Evolutionary conservation across 78 protist species (phyloP).

Genomic region (slime mould (Dictyostelium discoideum)): DNA sequence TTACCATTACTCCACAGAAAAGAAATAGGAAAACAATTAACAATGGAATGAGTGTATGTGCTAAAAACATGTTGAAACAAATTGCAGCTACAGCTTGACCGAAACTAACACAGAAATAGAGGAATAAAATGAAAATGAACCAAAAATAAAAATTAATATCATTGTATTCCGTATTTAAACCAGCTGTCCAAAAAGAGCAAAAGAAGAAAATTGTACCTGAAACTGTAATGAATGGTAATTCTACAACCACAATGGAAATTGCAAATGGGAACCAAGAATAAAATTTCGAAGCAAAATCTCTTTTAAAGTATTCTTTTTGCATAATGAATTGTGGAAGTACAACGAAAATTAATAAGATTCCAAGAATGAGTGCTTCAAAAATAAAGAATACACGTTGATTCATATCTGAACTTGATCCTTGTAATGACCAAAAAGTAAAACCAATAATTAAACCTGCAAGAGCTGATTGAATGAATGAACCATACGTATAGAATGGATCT

Average conservation of each 20-base stretch:
- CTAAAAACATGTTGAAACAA: constrained; percentile 29
- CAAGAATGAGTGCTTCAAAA: constrained; percentile 46
- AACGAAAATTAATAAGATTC: constrained; percentile 40
- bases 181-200: constrained; percentile 40
- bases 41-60: constrained; percentile 3
- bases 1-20: constrained; percentile 61
- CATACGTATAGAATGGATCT: constrained; percentile 30
- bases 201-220: constrained; percentile 40
- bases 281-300: constrained; percentile 47
- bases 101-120: constrained; percentile 32
- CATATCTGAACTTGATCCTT: constrained; percentile 48
- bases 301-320: constrained; percentile 35
- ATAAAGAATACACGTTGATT: constrained; percentile 43
- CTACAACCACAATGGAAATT: constrained; percentile 29
- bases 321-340: constrained; percentile 28
- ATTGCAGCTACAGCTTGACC: constrained; percentile 52
- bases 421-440: constrained; percentile 27
- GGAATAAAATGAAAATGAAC: not conserved
- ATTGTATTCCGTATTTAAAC: not conserved
- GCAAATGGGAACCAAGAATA: constrained; percentile 65
- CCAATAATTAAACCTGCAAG: constrained; percentile 54
- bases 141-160: constrained; percentile 58
- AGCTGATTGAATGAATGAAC: constrained; percentile 4
- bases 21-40: constrained; percentile 33
- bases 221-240: constrained; percentile 40